phyloP scores from a whole-genome alignment of 2,329 filamentous ascomycete genomes.

The Fusarium keratoplasticum region DNA sequence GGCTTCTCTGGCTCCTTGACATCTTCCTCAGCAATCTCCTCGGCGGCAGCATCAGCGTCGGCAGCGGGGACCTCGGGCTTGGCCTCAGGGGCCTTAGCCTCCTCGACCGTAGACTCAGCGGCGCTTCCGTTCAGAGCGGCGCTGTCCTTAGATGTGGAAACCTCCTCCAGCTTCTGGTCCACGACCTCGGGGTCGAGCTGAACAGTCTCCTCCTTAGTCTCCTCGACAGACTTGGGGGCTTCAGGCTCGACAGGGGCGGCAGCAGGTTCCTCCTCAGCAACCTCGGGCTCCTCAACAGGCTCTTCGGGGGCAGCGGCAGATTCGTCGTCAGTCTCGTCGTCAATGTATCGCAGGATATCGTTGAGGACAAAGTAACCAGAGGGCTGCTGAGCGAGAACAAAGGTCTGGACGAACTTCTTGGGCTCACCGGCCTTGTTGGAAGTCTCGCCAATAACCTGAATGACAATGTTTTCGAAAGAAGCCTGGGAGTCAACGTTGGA shows the following conservation, averaged over 20 bases:
- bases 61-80: slow-evolving; percentile 50
- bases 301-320: slow-evolving; percentile 53
- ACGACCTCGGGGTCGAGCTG: slow-evolving; percentile 65
- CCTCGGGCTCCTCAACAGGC: slow-evolving; percentile 50
- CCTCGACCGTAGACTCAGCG: slow-evolving; percentile 50
- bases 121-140: slow-evolving; percentile 49
- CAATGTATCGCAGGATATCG: slow-evolving; percentile 95
- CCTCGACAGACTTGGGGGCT: slow-evolving; percentile 44
- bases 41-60: slow-evolving; percentile 62
- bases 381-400: slow-evolving; percentile 94
- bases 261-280: slow-evolving; percentile 40
- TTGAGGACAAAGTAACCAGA: slow-evolving; percentile 99
- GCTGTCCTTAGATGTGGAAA: slow-evolving; percentile 52
- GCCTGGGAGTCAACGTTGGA: slow-evolving; percentile 97
- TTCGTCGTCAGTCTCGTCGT: slow-evolving; percentile 83
- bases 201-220: slow-evolving; percentile 43
- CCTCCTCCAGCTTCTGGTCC: slow-evolving; percentile 82
- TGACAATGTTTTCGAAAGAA: slow-evolving; percentile 92
- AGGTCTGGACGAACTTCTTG: slow-evolving; percentile 97
- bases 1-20: slow-evolving; percentile 73
- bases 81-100: slow-evolving; percentile 54
- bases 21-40: slow-evolving; percentile 67
- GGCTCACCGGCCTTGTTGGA: slow-evolving; percentile 93
- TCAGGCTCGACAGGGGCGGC: slow-evolving; percentile 50
- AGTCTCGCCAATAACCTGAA: slow-evolving; percentile 97